Percentiles rank a stretch among this genome's conserved stretches.
These are phyloP conservation scores for Aechmea fasciata DNA, from an alignment of 176 grass and related monocot species.

Conservation along the genomic window DNA sequence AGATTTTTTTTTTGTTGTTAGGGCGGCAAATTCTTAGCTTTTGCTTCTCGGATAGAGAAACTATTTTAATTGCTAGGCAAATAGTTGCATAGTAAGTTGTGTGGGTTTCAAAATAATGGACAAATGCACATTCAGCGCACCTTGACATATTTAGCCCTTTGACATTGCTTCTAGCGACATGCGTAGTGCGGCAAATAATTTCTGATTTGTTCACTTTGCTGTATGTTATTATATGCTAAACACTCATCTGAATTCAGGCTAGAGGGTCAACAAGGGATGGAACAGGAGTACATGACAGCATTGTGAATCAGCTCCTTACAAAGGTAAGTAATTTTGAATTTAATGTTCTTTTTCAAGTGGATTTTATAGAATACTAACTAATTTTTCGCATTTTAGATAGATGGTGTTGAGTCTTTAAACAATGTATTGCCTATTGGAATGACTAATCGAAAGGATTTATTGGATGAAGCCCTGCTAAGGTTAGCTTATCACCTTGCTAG, in stretches of 20 bases:
- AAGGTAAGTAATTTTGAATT: constrained; percentile 37
- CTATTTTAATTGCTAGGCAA: too few relatives aligned
- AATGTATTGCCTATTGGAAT: constrained; percentile 99
- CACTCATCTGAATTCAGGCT: constrained; percentile 33
- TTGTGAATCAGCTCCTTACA: constrained; percentile 94
- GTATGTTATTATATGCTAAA: background rate
- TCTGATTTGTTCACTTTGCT: too few relatives aligned
- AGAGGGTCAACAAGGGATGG: constrained; percentile 90
- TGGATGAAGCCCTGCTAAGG: constrained; percentile 94
- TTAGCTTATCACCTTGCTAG: constrained; percentile 20
- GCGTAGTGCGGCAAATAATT: too few relatives aligned
- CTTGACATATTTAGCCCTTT: too few relatives aligned
- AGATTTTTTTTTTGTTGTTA: too few relatives aligned
- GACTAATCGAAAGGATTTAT: constrained; percentile 96
- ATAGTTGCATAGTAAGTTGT: too few relatives aligned
- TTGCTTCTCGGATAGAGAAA: too few relatives aligned
- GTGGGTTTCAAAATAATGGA: too few relatives aligned
- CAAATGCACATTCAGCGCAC: too few relatives aligned
- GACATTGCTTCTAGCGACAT: too few relatives aligned
- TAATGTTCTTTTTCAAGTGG: background rate
- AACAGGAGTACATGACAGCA: constrained; percentile 93
- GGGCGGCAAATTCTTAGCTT: too few relatives aligned
- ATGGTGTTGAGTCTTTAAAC: constrained; percentile 89
- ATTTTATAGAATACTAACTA: constrained; percentile 23
- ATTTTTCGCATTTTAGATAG: constrained; percentile 54